Conservation (phyloP, 148 eudicot genomes). For the Amaranthus cruentus region DNA sequence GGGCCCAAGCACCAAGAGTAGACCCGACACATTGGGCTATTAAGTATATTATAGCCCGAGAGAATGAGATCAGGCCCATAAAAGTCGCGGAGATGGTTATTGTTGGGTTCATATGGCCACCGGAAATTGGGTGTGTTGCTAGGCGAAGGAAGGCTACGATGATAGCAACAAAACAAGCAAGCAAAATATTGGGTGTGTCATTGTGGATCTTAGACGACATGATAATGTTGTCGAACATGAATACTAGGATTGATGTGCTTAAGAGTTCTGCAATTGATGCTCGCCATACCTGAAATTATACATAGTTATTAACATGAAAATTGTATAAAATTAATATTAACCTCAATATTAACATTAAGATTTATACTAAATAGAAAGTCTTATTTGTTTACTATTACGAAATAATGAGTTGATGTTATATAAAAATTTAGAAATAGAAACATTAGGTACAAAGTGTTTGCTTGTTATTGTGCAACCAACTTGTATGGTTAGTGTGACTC, state of each 20-base stretch:
- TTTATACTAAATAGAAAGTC: too few relatives aligned
- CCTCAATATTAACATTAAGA: neutral
- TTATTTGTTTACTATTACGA: too few relatives aligned
- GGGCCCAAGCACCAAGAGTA: slow-evolving; percentile 25
- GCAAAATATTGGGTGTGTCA: slow-evolving; percentile 22
- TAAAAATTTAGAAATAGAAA: neutral
- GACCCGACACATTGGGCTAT: slow-evolving; percentile 32
- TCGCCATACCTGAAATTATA: slow-evolving; percentile 22
- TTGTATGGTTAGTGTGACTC: too few relatives aligned
- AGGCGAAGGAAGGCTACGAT: slow-evolving; percentile 26
- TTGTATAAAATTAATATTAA: neutral
- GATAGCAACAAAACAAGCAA: slow-evolving; percentile 19
- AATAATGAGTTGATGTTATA: neutral
- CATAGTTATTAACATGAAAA: neutral
- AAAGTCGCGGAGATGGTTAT: slow-evolving; percentile 26
- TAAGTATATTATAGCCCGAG: slow-evolving; percentile 25
- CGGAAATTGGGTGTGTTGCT: slow-evolving; percentile 23
- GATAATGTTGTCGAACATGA: slow-evolving; percentile 26
- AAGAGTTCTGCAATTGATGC: slow-evolving; percentile 26
- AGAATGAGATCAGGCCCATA: slow-evolving; percentile 27
- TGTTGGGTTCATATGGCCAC: slow-evolving; percentile 28
- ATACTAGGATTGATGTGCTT: slow-evolving; percentile 28
- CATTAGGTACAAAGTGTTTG: neutral
- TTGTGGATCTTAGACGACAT: slow-evolving; percentile 22
- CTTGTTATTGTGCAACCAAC: neutral